Conservation (phyloP, 441 rosid genomes). For the Metrosideros polymorpha region DNA sequence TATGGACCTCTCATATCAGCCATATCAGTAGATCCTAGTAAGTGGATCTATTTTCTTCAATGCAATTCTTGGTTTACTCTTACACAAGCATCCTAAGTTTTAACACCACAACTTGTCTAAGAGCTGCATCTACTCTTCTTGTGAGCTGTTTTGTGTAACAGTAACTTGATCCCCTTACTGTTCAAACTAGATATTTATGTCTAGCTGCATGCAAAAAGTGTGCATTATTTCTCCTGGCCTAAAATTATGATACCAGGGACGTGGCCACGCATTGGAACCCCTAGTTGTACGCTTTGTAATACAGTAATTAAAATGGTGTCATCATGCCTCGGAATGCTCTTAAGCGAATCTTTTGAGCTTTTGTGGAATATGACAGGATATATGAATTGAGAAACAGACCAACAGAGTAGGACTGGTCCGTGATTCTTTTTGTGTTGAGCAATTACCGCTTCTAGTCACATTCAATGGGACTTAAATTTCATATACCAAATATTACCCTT, state of each 20-base stretch:
- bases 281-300: not conserved
- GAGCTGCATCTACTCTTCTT: not conserved
- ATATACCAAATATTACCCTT: not conserved
- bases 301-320: not conserved
- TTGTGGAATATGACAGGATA: not conserved
- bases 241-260: not conserved
- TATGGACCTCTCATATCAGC: constrained; percentile 92
- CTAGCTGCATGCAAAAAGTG: not conserved
- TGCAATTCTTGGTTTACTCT: not conserved
- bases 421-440: not conserved
- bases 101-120: not conserved
- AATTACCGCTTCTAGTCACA: not conserved
- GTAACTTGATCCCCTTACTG: not conserved
- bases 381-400: not conserved
- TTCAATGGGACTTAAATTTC: not conserved
- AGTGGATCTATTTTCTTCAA: constrained; percentile 12
- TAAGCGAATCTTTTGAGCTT: not conserved
- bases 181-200: not conserved
- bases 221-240: not conserved
- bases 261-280: not conserved
- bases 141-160: not conserved
- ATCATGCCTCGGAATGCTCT: not conserved
- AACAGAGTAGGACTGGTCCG: not conserved
- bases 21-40: constrained; percentile 73
- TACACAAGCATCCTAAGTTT: not conserved